Conservation (phyloP, 2,329 filamentous ascomycete species). For the Phialophora verrucosa region DNA sequence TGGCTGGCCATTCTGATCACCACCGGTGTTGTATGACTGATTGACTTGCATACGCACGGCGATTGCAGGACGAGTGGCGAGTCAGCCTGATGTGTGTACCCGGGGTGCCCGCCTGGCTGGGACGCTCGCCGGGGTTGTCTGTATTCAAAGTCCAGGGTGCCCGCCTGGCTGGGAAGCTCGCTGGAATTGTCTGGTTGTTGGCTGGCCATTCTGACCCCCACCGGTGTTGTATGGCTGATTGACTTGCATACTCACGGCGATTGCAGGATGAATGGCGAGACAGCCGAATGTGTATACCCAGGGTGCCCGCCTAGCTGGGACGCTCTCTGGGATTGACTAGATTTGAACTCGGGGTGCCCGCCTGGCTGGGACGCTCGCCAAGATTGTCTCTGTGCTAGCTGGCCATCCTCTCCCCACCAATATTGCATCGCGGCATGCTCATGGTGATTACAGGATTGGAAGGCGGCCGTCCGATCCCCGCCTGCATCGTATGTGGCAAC, state of each 20-base stretch:
- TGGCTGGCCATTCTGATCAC: not conserved
- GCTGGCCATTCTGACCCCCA: not conserved
- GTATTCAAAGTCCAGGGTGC: not conserved
- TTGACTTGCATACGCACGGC: not conserved
- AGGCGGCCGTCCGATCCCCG: not conserved
- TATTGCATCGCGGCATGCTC: slow-evolving; percentile 1
- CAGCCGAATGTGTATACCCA: not conserved
- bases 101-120: not conserved
- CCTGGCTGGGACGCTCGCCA: not conserved
- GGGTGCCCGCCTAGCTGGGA: not conserved
- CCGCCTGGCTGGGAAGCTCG: not conserved
- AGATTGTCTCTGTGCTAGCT: not conserved
- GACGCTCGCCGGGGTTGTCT: not conserved
- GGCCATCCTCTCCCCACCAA: not conserved
- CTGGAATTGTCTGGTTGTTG: slow-evolving; percentile 1
- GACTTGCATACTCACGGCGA: not conserved
- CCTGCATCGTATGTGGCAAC: not conserved
- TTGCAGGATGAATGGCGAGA: not conserved
- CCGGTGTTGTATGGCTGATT: not conserved
- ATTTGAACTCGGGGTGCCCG: not conserved
- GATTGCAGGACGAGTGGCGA: not conserved
- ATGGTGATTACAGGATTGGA: slow-evolving; percentile 1
- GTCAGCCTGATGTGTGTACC: not conserved
- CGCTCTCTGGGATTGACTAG: not conserved
- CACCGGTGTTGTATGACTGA: not conserved